Evolutionary conservation across 305 asterid genomes (phyloP).

Genomic region (Stenogyne calaminthoides): DNA sequence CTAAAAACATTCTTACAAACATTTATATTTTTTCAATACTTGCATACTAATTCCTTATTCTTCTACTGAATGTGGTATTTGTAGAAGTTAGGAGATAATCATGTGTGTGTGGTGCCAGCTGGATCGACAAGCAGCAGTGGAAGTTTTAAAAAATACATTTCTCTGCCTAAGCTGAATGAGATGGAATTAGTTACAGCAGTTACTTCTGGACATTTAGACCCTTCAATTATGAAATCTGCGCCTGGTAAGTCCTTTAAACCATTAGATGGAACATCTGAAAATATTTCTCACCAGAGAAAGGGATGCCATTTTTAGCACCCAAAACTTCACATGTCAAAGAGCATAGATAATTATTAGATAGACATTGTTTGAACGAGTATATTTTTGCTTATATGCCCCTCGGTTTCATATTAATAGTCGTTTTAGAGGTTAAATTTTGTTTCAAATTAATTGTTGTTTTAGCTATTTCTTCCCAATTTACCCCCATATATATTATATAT

Average conservation of each 20-base stretch:
- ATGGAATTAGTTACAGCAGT: conserved; percentile 73
- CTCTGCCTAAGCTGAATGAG: conserved; percentile 69
- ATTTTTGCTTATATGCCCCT: neutral
- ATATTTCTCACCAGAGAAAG: conserved; percentile 6
- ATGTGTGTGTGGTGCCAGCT: conserved; percentile 66
- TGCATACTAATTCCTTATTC: conserved; percentile 14
- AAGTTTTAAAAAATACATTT: conserved; percentile 41
- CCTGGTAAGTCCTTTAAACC: conserved; percentile 60
- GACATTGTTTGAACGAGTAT: too few species aligned
- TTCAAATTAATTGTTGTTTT: too few species aligned
- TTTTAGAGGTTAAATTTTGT: too few species aligned
- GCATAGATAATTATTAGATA: neutral
- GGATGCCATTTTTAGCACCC: neutral
- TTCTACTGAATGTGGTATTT: conserved; percentile 20
- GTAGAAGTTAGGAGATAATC: conserved; percentile 56
- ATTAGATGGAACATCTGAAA: neutral
- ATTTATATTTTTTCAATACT: conserved; percentile 16
- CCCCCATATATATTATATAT: too few species aligned
- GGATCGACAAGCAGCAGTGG: conserved; percentile 40
- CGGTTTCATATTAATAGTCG: too few species aligned
- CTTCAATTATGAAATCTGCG: conserved; percentile 59
- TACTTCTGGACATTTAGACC: conserved; percentile 73
- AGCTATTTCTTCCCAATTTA: too few species aligned
- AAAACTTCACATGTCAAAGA: neutral
- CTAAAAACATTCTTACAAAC: neutral